These are phyloP conservation scores for Cladosporium sp. DNA, from an alignment of 2,329 filamentous ascomycete genomes.

Conservation along the genomic window DNA sequence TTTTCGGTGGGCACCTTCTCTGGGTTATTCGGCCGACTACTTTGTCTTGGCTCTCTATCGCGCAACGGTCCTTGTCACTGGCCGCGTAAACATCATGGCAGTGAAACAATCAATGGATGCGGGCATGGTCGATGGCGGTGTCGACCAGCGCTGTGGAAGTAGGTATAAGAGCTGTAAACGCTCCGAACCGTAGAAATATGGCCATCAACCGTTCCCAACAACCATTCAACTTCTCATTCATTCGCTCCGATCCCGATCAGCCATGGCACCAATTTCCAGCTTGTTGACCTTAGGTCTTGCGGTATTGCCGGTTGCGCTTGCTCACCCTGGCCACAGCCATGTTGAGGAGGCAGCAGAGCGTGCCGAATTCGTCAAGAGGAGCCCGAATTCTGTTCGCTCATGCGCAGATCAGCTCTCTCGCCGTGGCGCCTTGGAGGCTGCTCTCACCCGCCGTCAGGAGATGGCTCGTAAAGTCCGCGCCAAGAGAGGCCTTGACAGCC, in stretches of 20 bases:
- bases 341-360: conserved; percentile 20
- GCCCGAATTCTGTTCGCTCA: conserved; percentile 19
- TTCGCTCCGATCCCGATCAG: neutral
- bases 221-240: neutral
- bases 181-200: neutral
- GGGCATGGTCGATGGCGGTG: no score
- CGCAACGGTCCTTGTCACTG: no score
- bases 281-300: conserved; percentile 10
- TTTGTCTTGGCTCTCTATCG: no score
- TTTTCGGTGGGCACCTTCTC: no score
- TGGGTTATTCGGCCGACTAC: no score
- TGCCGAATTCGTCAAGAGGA: conserved; percentile 16
- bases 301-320: conserved; percentile 10
- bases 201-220: neutral
- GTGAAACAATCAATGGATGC: no score
- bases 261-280: neutral
- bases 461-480: conserved; percentile 17
- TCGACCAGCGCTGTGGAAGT: no score
- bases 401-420: conserved; percentile 17
- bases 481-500: conserved; percentile 18
- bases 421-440: conserved; percentile 17
- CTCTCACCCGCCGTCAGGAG: conserved; percentile 20
- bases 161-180: no score
- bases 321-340: conserved; percentile 19
- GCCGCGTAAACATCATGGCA: no score